Evolutionary conservation across 345 rosid genomes (phyloP).

Genomic region (Ceriops tagal): DNA sequence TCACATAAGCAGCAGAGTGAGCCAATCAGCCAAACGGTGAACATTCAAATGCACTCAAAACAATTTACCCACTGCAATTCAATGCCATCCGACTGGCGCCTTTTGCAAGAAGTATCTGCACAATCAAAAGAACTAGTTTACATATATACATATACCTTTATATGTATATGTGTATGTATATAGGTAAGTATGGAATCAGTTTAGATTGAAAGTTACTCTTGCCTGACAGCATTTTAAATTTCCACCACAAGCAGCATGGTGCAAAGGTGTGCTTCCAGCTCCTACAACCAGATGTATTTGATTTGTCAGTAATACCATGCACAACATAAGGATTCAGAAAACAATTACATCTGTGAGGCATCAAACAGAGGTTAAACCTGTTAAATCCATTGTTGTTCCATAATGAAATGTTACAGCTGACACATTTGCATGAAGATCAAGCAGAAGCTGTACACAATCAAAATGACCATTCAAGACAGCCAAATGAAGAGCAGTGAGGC

Average conservation of each 20-base stretch:
- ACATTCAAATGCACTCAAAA: slow-evolving; percentile 13
- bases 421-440: slow-evolving; percentile 84
- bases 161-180: background rate
- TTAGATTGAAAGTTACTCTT: slow-evolving; percentile 22
- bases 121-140: slow-evolving; percentile 5
- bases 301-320: slow-evolving; percentile 11
- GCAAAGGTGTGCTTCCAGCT: slow-evolving; percentile 97
- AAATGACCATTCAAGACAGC: slow-evolving; percentile 91
- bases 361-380: slow-evolving; percentile 43
- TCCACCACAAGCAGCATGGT: slow-evolving; percentile 95
- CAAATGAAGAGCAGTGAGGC: slow-evolving; percentile 96
- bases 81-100: slow-evolving; percentile 73
- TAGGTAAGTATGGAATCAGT: background rate
- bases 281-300: slow-evolving; percentile 38
- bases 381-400: slow-evolving; percentile 97
- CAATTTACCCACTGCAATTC: slow-evolving; percentile 79
- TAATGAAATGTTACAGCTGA: slow-evolving; percentile 80
- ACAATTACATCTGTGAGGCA: background rate
- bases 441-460: slow-evolving; percentile 93
- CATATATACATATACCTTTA: background rate
- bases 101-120: slow-evolving; percentile 79
- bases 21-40: slow-evolving; percentile 2
- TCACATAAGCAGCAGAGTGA: background rate
- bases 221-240: slow-evolving; percentile 93
- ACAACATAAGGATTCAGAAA: slow-evolving; percentile 5